Base-by-base conservation (phyloP, 106 monocot species). In the Dendrobium nobile region DNA sequence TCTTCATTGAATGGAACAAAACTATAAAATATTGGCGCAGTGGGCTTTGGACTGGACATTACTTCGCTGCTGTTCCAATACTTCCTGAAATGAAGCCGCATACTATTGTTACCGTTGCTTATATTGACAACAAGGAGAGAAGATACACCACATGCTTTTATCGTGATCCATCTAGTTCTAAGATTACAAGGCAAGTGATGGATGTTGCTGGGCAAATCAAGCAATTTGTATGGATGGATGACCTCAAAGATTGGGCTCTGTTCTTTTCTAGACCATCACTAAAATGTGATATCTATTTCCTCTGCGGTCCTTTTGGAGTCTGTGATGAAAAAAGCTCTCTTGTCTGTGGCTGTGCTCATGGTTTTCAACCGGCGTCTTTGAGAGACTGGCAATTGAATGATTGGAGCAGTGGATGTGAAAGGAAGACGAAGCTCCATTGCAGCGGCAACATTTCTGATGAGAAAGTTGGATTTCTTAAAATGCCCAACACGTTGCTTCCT, bases 221-320 rank as follows among this genome's bases (percentile, higher is more conserved):
- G 75, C 77, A 81, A 67, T 27, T 17, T 15, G 77, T 45, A 24
- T 90, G 90, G 88, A 19, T 86, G 5, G 79, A 70, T 1, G 42
- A 15, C 20, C 5, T 27, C 19, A 31, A 78, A 41, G 41, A 64
- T 10, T 90, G 85, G 90, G 48, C 54, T 18, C 7, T 73, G 47
- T 82, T 80, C 43, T 81, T 73, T 45, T 37, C 78, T 17, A 68
- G 80, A 76, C 87, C 88, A 9, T 27, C 19, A 26, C n/a, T 48
- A 1, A 84, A 74, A 16, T 94, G 93, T 51, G 77, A 89, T 2
- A 82, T 82, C 5, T 85, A 88, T 47, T 74, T 78, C 6, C 51
- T 79, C 0, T 94, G 94, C 43, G 94, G 91, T 1, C 40, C 89
- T 0, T 91, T 86, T 10, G 89, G 91, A 16, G 75, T 26, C 51